Evolutionary conservation across 192 early-diverging fungal species (phyloP).

Genomic region (Mortierella hygrophila): DNA sequence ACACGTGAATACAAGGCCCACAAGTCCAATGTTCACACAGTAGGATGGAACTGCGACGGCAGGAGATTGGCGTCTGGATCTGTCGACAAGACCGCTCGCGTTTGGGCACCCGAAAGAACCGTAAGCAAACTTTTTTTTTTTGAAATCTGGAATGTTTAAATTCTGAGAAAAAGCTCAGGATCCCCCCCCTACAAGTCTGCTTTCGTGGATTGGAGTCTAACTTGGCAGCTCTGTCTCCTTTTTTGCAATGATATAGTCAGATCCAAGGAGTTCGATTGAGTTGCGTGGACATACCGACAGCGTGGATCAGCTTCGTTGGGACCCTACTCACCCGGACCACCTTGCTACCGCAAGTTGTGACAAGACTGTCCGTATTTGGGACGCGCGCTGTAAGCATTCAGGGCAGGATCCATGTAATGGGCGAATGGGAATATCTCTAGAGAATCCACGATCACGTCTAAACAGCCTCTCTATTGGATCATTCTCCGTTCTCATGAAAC

Average conservation of each 20-base stretch:
- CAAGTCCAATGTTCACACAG: constrained; percentile 73
- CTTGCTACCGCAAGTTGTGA: constrained; percentile 85
- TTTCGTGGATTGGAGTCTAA: not conserved
- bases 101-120: constrained; percentile 74
- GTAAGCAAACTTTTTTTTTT: constrained; percentile 37
- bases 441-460: not conserved
- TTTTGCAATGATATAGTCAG: constrained; percentile 53
- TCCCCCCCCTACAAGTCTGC: not conserved
- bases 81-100: constrained; percentile 78
- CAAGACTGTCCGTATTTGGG: constrained; percentile 86
- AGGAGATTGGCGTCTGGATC: constrained; percentile 78
- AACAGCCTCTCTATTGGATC: not conserved
- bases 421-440: not conserved
- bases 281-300: constrained; percentile 83
- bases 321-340: constrained; percentile 76
- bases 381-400: constrained; percentile 71
- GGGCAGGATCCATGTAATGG: not conserved
- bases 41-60: constrained; percentile 83
- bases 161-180: constrained; percentile 2
- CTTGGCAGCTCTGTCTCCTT: not conserved
- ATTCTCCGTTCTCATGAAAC: not conserved
- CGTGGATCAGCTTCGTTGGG: constrained; percentile 85
- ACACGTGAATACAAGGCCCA: constrained; percentile 68
- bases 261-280: constrained; percentile 70
- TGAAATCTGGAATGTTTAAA: not conserved